Percentiles rank a stretch among this genome's conserved stretches.
These are phyloP conservation scores for Gloeostereum incarnatum DNA, from an alignment of 768 basidiomycete species.

Conservation along the genomic window DNA sequence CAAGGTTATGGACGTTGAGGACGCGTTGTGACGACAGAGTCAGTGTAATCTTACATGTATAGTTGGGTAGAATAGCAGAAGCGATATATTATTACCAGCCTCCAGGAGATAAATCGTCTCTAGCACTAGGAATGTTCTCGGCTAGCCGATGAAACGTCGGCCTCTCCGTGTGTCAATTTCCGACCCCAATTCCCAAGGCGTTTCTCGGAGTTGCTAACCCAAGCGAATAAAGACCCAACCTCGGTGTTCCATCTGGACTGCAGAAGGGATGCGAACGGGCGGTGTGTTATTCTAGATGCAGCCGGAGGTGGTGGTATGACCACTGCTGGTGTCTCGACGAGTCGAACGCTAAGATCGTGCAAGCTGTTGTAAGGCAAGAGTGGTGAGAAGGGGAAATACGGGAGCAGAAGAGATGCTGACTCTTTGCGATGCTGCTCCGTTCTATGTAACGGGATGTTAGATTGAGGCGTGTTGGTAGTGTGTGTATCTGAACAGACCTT, in stretches of 20 bases:
- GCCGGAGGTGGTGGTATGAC: constrained; percentile 46
- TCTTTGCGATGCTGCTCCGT: constrained; percentile 40
- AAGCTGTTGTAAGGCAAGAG: constrained; percentile 29
- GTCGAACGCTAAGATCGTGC: constrained; percentile 37
- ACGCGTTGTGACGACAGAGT: too few relatives aligned
- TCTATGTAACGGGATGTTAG: constrained; percentile 1
- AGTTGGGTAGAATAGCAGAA: too few relatives aligned
- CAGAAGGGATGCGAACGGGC: constrained; percentile 35
- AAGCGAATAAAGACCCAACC: constrained; percentile 32
- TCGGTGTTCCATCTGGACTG: constrained; percentile 54
- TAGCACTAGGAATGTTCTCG: not conserved
- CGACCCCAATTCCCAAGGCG: constrained; percentile 36
- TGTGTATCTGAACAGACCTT: constrained; percentile 25
- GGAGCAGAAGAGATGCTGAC: constrained; percentile 25
- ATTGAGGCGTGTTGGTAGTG: not conserved
- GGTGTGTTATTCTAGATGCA: constrained; percentile 38
- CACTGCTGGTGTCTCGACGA: constrained; percentile 36
- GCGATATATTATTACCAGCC: not conserved
- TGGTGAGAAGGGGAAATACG: not conserved
- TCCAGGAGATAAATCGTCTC: not conserved
- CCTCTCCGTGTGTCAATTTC: too few relatives aligned
- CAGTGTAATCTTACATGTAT: too few relatives aligned
- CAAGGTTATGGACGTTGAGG: constrained; percentile 13
- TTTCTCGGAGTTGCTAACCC: constrained; percentile 35
- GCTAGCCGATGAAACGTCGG: too few relatives aligned